Conservation (phyloP, 305 asterid genomes). For the Petunia hybrid region DNA sequence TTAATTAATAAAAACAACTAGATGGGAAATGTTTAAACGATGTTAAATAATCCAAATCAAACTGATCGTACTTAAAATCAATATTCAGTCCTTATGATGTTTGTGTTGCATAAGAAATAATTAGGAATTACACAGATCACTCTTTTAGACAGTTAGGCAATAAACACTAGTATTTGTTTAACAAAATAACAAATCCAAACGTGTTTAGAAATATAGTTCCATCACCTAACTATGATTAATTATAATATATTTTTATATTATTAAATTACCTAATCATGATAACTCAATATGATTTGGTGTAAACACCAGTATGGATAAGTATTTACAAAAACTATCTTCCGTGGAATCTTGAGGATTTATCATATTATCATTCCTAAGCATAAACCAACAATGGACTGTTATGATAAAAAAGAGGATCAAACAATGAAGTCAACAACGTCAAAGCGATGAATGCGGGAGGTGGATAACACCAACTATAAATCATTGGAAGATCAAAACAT, state of each 20-base stretch:
- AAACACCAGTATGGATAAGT: too few species aligned
- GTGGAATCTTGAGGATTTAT: too few species aligned
- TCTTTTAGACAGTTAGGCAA: too few species aligned
- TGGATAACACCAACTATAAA: conserved; percentile 3
- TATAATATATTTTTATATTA: too few species aligned
- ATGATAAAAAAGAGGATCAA: not conserved
- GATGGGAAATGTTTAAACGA: not conserved
- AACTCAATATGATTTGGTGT: too few species aligned
- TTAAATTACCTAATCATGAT: too few species aligned
- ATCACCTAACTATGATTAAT: too few species aligned
- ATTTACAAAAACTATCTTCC: too few species aligned
- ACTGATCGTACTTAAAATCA: not conserved
- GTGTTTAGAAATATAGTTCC: too few species aligned
- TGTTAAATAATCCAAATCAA: not conserved
- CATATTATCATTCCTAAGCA: too few species aligned
- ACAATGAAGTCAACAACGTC: not conserved
- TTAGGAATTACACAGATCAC: not conserved
- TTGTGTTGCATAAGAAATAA: not conserved
- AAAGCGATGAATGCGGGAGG: conserved; percentile 9
- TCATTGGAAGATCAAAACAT: conserved; percentile 13
- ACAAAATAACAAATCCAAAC: too few species aligned
- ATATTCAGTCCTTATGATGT: not conserved
- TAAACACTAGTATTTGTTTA: too few species aligned
- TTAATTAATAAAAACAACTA: not conserved
- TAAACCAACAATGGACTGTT: not conserved